These are phyloP conservation scores for Neonectria faginata DNA, from an alignment of 2,329 filamentous ascomycete genomes.

Conservation along the genomic window DNA sequence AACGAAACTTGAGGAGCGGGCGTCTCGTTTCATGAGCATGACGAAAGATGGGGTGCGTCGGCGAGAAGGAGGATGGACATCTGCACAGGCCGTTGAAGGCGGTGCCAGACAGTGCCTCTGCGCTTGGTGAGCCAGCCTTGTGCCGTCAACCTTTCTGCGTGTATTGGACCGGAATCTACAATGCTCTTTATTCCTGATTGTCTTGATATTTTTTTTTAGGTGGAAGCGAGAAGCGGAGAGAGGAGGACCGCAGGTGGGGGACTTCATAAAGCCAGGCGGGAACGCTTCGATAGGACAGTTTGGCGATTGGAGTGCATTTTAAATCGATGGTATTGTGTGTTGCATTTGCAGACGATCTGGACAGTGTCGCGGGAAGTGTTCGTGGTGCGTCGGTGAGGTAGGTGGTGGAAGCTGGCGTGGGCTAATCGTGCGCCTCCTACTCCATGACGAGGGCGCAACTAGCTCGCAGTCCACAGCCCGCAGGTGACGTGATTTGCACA, in stretches of 20 bases:
- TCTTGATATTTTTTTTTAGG: conserved; percentile 29
- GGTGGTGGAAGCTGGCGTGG: background rate
- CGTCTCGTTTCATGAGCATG: conserved; percentile 38
- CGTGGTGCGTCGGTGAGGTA: background rate
- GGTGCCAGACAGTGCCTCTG: conserved; percentile 24
- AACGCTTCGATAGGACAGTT: conserved; percentile 61
- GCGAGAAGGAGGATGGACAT: conserved; percentile 27
- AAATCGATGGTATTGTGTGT: conserved; percentile 50
- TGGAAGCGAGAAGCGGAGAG: conserved; percentile 20
- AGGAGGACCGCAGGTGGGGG: conserved; percentile 37
- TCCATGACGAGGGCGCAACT: background rate
- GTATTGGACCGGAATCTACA: conserved; percentile 43
- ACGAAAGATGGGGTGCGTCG: conserved; percentile 29
- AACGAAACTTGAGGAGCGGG: conserved; percentile 41
- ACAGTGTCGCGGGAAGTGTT: background rate
- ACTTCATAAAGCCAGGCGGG: conserved; percentile 53
- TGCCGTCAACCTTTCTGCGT: conserved; percentile 33
- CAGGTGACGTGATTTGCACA: background rate
- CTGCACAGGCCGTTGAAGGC: conserved; percentile 21
- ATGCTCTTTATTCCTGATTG: conserved; percentile 44
- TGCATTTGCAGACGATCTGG: conserved; percentile 37
- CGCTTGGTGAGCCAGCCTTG: conserved; percentile 32
- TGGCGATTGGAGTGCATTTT: conserved; percentile 65
- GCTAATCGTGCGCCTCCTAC: background rate
- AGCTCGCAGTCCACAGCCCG: background rate